Percentiles rank a stretch among this genome's conserved stretches.
These are phyloP conservation scores for Fraxinus nigra DNA, from an alignment of 305 asterid genomes.

Conservation along the genomic window DNA sequence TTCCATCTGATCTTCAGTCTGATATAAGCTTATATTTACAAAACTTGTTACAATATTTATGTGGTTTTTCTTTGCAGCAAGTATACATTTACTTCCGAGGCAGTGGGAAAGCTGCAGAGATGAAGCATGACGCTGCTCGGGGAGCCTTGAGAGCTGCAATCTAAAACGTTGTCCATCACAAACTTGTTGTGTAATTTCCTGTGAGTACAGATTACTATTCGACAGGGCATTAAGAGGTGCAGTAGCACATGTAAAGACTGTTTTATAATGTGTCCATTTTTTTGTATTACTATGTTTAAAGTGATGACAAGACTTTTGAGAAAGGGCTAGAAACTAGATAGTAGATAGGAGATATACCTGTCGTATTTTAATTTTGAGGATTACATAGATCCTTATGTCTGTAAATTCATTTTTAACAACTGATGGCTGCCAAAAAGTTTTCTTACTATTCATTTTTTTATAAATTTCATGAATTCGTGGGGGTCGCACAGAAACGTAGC, in stretches of 20 bases:
- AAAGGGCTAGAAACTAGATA: neutral
- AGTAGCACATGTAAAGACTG: conserved; percentile 1
- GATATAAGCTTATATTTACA: neutral
- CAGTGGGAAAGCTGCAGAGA: conserved; percentile 74
- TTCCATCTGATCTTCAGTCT: neutral
- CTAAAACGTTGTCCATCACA: conserved; percentile 6
- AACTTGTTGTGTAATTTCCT: neutral
- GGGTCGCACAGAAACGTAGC: neutral
- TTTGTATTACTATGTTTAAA: neutral
- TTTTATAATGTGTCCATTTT: conserved; percentile 1
- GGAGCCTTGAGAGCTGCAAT: conserved; percentile 68
- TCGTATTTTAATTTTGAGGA: neutral
- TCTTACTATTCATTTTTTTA: neutral
- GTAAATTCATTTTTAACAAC: conserved; percentile 19
- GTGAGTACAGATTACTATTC: neutral
- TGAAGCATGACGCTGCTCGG: conserved; percentile 71
- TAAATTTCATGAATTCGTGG: neutral
- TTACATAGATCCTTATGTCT: neutral
- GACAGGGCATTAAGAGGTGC: neutral
- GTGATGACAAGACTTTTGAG: neutral
- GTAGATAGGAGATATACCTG: neutral
- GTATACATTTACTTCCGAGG: conserved; percentile 73
- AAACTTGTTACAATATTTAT: neutral
- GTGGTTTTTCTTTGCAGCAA: neutral
- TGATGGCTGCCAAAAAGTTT: neutral